Evolutionary conservation across 2,329 filamentous ascomycete species (phyloP).

Genomic region (Scedosporium dehoogii): DNA sequence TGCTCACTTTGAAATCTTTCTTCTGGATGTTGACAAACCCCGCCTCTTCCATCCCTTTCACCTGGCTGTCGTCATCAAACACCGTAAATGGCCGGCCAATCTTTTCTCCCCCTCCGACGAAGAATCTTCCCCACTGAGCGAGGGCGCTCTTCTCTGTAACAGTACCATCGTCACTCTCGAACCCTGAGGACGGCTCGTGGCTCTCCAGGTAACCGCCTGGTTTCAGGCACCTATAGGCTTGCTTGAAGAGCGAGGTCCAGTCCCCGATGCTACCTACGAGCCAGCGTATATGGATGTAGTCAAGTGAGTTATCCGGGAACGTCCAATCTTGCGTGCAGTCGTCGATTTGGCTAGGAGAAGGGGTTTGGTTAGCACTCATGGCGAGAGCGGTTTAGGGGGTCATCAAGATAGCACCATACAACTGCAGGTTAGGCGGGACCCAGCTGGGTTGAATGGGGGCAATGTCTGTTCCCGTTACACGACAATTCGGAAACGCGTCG

Average conservation of each 20-base stretch:
- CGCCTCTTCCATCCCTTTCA: constrained; percentile 18
- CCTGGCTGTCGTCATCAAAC: constrained; percentile 20
- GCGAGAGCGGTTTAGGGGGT: too few species aligned
- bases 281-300: constrained; percentile 51
- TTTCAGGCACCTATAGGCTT: constrained; percentile 37
- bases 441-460: too few species aligned
- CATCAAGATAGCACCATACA: too few species aligned
- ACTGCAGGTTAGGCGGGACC: too few species aligned
- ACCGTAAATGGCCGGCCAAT: constrained; percentile 21
- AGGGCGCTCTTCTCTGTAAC: constrained; percentile 16
- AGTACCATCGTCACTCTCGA: constrained; percentile 15
- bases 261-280: constrained; percentile 46
- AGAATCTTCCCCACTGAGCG: constrained; percentile 24
- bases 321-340: constrained; percentile 42
- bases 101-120: constrained; percentile 21
- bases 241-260: constrained; percentile 41
- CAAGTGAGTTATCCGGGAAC: constrained; percentile 39
- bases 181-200: constrained; percentile 24
- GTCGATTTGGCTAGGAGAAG: constrained; percentile 34
- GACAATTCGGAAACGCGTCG: too few species aligned
- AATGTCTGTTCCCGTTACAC: too few species aligned
- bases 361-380: too few species aligned
- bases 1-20: constrained; percentile 26
- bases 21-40: constrained; percentile 32
- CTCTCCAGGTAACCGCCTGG: constrained; percentile 30